phyloP scores from a whole-genome alignment of 2,329 filamentous ascomycete species.

The Byssothecium circinans region DNA sequence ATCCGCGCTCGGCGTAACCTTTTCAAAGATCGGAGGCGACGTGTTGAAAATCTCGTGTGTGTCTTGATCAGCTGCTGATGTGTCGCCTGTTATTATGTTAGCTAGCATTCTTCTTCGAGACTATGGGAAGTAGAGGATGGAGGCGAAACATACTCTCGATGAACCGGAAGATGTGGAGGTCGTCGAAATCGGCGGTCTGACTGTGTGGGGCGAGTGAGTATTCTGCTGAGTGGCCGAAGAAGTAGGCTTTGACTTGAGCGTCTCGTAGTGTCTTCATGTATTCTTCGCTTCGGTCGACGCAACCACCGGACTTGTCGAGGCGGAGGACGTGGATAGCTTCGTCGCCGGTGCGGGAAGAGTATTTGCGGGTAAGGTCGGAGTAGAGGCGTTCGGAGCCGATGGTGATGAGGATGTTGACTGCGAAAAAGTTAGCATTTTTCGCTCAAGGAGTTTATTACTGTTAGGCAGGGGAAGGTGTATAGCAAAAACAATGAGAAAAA shows the following conservation, averaged over 20 bases:
- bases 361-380: conserved; percentile 72
- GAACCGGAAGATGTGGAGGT: conserved; percentile 72
- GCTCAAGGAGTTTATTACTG: background rate
- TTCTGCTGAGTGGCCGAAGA: conserved; percentile 72
- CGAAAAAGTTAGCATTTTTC: conserved; percentile 29
- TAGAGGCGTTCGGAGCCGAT: conserved; percentile 77
- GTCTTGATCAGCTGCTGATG: conserved; percentile 48
- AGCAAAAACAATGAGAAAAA: background rate
- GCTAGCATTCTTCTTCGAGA: background rate
- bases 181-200: conserved; percentile 77
- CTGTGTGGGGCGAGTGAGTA: conserved; percentile 82
- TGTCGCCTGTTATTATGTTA: conserved; percentile 1
- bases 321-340: conserved; percentile 75
- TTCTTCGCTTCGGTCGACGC: conserved; percentile 70
- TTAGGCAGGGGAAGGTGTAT: conserved; percentile 1
- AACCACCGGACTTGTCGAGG: conserved; percentile 83
- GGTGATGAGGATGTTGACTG: conserved; percentile 78
- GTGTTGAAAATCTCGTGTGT: conserved; percentile 50
- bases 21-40: conserved; percentile 56
- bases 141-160: conserved; percentile 59
- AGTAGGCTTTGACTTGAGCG: conserved; percentile 84
- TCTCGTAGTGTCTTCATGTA: conserved; percentile 77
- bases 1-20: conserved; percentile 63
- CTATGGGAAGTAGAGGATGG: background rate
- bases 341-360: conserved; percentile 58